Conservation (phyloP, 495 filamentous ascomycete species). For the Parmelia sp. region DNA sequence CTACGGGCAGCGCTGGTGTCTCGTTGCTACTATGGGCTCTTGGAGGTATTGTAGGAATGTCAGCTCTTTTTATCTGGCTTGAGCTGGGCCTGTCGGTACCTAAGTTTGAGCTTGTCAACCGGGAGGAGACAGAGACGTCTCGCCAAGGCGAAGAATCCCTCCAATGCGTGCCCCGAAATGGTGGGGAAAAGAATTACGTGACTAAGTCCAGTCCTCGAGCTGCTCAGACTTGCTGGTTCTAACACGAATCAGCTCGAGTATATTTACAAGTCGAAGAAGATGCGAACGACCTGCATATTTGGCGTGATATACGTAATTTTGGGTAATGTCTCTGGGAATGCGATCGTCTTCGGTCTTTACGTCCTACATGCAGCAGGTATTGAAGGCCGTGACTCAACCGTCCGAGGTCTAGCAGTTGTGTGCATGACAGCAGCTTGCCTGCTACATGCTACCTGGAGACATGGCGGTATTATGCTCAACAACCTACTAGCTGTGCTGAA, state of each 20-base stretch:
- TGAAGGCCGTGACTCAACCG: slow-evolving; percentile 21
- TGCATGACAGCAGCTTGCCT: slow-evolving; percentile 38
- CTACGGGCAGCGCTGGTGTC: slow-evolving; percentile 34
- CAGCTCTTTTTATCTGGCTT: slow-evolving; percentile 36
- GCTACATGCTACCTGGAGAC: slow-evolving; percentile 42
- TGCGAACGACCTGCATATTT: slow-evolving; percentile 39
- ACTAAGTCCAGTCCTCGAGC: slow-evolving; percentile 19
- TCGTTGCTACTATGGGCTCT: slow-evolving; percentile 37
- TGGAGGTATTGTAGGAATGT: slow-evolving; percentile 33
- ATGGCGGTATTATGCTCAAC: slow-evolving; percentile 44
- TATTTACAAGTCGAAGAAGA: slow-evolving; percentile 34
- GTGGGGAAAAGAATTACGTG: slow-evolving; percentile 50
- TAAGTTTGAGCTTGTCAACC: slow-evolving; percentile 30
- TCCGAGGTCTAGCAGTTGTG: slow-evolving; percentile 41
- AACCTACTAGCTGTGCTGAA: slow-evolving; percentile 48
- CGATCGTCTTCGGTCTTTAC: slow-evolving; percentile 38
- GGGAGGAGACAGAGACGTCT: slow-evolving; percentile 24
- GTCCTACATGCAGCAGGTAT: slow-evolving; percentile 31
- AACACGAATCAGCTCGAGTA: slow-evolving; percentile 38
- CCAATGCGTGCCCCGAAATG: slow-evolving; percentile 38
- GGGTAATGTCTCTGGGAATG: slow-evolving; percentile 46
- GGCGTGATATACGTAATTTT: slow-evolving; percentile 43
- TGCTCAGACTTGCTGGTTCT: neutral
- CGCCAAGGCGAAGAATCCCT: neutral
- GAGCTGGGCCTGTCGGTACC: slow-evolving; percentile 43